A percentile compares a stretch with the other conserved stretches of the same genome.
Conservation (phyloP, 202 grass and related monocot genomes). For the Panicum virgatum region DNA sequence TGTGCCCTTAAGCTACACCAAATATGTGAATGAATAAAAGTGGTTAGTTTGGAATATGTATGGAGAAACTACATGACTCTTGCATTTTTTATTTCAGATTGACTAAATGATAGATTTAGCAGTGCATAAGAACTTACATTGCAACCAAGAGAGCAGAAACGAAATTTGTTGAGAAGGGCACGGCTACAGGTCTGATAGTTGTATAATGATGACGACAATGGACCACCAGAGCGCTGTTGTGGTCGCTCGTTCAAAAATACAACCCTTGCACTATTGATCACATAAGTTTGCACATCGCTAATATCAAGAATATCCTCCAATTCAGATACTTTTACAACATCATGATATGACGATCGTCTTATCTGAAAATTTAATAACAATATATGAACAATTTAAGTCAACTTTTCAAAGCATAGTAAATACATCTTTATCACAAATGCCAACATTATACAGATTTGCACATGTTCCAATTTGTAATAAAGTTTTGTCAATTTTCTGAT, state of each 20-base stretch:
- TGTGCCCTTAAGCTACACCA: neutral
- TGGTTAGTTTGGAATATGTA: neutral
- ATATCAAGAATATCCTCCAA: conserved; percentile 34
- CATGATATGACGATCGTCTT: conserved; percentile 32
- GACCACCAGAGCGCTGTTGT: neutral
- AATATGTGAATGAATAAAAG: neutral
- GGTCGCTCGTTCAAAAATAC: conserved; percentile 35
- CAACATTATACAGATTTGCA: no score
- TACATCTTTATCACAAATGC: neutral
- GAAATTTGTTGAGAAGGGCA: conserved; percentile 9
- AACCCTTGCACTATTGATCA: conserved; percentile 39
- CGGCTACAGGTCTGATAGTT: conserved; percentile 23
- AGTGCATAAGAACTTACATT: conserved; percentile 20
- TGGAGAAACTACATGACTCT: neutral
- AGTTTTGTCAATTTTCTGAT: no score
- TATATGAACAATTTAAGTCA: neutral
- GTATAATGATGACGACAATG: conserved; percentile 18
- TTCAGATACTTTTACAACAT: conserved; percentile 32
- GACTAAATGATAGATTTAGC: neutral
- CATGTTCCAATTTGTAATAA: no score
- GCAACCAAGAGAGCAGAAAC: conserved; percentile 40
- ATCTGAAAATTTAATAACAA: conserved; percentile 1
- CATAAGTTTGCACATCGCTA: conserved; percentile 35
- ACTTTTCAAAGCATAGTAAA: neutral
- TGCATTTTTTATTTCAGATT: neutral